Evolutionary conservation across 2,329 filamentous ascomycete genomes (phyloP), one percentile per base, ranked within the genome.

Genomic region (Bimuria novae-zelandiae): DNA sequence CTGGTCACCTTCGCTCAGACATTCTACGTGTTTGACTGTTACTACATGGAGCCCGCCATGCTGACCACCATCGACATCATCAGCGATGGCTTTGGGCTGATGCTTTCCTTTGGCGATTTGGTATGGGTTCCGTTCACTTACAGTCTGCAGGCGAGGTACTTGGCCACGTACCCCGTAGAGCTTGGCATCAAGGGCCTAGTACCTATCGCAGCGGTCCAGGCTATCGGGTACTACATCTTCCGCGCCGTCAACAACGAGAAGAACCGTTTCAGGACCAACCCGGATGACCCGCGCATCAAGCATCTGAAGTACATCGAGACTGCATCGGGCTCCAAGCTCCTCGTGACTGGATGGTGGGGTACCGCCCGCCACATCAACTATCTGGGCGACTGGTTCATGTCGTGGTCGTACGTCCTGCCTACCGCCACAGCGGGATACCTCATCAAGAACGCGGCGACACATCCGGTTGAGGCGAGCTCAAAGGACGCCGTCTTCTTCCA

Each of bases 1-100:
- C 85, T 96, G 59, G 85, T 94, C 64, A 88, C 89, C 3, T 69
- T 83, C 14, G 87, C 92, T 53, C 93, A 97, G 75, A 80, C 83
- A 0, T 75, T 96, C 54, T 97, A 97, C 74, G 85, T 92, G 5
- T 77, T 97, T 30, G 93, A 97, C 70, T 86, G 86, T 7, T 85
- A 91, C 59, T 92, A 87, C 79, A 94, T 93, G 83, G 93, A 97
- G 73, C 82, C 89, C 0, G 89, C 91, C 2, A 89, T 97, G 57
- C 78, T 97, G 59, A 97, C 92, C 1, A 97, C 92, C 27, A 97
- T 97, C 77, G 93, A 97, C 70, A 89, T 97, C 61, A 96, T 88
- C 46, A 90, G 87, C 36, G 93, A 97, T 65, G 93, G 93, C 5
- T 96, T 97, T 63, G 93, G 93, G 48, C 91, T 91, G 78, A 97